Base-by-base conservation (phyloP, 345 rosid species). In the Populus davidiana region DNA sequence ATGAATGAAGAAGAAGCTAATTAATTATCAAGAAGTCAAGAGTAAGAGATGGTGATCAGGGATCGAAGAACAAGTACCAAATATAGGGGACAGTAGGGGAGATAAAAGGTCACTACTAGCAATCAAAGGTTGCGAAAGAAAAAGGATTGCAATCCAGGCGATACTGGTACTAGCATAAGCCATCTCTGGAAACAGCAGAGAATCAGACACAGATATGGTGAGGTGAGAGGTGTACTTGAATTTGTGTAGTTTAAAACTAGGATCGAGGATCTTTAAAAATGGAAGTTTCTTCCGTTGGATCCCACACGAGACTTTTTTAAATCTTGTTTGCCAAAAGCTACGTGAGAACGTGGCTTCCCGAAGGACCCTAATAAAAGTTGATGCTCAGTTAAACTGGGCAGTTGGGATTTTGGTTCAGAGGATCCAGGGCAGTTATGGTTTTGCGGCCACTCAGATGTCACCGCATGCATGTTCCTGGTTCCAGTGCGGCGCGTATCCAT, bases 81-180 rank as follows among this genome's bases (percentile, higher is more conserved):
- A 6, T 44, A 67, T 14, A 5, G 85, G 80, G 3, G 86, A n/a
- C 8, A 78, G 41, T 23, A 85, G 67, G 18, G 84, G 83, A 59
- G 85, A 44, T 56, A 83, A 21, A 43, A 77, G 38, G 61, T 80
- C 67, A 73, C 78, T 31, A 13, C 75, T 10, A 23, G 81, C 69
- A n/a, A 54, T 25, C 69, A 75, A 49, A 33, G 82, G 72, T 3
- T 70, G 83, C 62, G 77, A 21, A 71, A 81, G 21, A 21, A 86
- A 39, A 41, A 86, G 72, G 71, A 73, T 38, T 10, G 72, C 54
- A 35, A 81, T 49, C 73, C 35, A 33, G 49, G 76, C 12, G 35
- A 75, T 0, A 52, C 23, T 44, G 49, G 25, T 17, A 69, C 39
- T 4, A 52, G 33, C 50, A 61, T 63, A 66, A 74, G 76, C 86